These are phyloP conservation scores for Adansonia madagascariensis DNA, from an alignment of 441 rosid species.

Conservation along the genomic window DNA sequence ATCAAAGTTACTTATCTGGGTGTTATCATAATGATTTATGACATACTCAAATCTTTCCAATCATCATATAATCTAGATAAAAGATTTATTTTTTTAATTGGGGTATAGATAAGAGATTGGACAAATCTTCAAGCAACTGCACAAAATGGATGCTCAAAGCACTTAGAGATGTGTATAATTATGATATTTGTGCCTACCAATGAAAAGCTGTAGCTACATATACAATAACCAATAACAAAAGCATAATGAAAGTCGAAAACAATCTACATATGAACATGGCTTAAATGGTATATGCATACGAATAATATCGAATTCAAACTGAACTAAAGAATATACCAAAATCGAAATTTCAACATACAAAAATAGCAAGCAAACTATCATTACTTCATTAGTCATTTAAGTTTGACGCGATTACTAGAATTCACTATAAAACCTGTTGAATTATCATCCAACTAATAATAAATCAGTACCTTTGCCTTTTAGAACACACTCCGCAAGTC, in stretches of 20 bases:
- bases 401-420: background rate
- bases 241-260: background rate
- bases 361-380: background rate
- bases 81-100: background rate
- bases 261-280: background rate
- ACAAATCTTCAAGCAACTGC: slow-evolving; percentile 11
- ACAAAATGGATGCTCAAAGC: slow-evolving; percentile 12
- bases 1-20: slow-evolving; percentile 11
- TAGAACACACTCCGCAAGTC: slow-evolving; percentile 36
- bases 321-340: background rate
- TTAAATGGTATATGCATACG: background rate
- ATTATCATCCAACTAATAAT: slow-evolving; percentile 13
- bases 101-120: background rate
- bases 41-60: slow-evolving; percentile 5
- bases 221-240: slow-evolving; percentile 9
- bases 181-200: slow-evolving; percentile 1
- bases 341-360: background rate
- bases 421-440: slow-evolving; percentile 8
- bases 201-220: background rate
- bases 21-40: background rate
- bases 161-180: slow-evolving; percentile 1
- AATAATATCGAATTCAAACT: background rate
- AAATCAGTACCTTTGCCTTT: slow-evolving; percentile 51
- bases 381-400: background rate
- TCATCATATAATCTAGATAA: background rate